These are phyloP conservation scores for Acrasis kona DNA, from an alignment of 78 protist genomes.

Conservation along the genomic window DNA sequence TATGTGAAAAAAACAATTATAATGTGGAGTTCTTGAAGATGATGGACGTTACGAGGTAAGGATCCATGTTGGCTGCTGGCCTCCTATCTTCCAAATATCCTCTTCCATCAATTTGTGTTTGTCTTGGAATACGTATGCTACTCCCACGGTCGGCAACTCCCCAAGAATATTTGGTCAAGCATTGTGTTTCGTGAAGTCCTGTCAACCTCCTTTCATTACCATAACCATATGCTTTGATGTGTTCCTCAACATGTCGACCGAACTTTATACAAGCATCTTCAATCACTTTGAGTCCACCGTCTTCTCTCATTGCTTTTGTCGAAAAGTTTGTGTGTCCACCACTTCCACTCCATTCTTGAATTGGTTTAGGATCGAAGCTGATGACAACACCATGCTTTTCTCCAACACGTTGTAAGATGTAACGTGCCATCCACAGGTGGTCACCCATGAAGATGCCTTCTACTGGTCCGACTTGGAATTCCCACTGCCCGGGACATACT, in stretches of 20 bases:
- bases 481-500: constrained; percentile 88
- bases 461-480: constrained; percentile 83
- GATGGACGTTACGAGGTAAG: constrained; percentile 64
- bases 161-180: constrained; percentile 44
- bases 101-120: constrained; percentile 23
- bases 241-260: constrained; percentile 29
- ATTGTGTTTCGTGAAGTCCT: constrained; percentile 78
- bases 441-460: constrained; percentile 71
- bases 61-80: constrained; percentile 77
- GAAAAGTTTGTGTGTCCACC: constrained; percentile 88
- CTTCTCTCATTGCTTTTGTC: constrained; percentile 63
- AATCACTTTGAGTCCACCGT: constrained; percentile 44
- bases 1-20: not conserved
- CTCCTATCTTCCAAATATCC: constrained; percentile 82
- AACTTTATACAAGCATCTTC: constrained; percentile 10
- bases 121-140: constrained; percentile 64
- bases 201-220: constrained; percentile 78
- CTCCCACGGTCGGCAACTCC: constrained; percentile 79
- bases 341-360: constrained; percentile 84
- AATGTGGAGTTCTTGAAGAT: too few species aligned
- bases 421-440: constrained; percentile 51
- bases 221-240: constrained; percentile 67
- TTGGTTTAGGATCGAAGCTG: constrained; percentile 81
- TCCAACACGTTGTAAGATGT: constrained; percentile 44
- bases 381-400: constrained; percentile 48